Percentiles rank a stretch among this genome's conserved stretches.
phyloP scores from a whole-genome alignment of 768 basidiomycete species.

The Mycena pura region DNA sequence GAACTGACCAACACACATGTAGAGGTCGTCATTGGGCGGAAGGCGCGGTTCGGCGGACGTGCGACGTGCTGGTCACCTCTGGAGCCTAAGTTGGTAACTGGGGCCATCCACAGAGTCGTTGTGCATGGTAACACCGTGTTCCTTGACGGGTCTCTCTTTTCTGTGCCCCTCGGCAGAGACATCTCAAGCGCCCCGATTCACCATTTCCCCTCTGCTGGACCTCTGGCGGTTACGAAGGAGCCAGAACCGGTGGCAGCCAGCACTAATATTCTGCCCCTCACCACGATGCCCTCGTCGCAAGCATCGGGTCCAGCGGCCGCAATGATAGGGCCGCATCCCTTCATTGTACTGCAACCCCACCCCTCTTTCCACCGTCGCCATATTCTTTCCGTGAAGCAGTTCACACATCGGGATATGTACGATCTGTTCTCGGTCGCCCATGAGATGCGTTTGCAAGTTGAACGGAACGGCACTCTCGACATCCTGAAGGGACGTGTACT shows the following conservation, averaged over 20 bases:
- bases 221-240: conserved; percentile 36
- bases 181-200: conserved; percentile 67
- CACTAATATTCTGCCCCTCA: conserved; percentile 36
- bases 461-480: conserved; percentile 87
- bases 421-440: conserved; percentile 93
- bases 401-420: conserved; percentile 87
- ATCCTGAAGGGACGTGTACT: conserved; percentile 91
- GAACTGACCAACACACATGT: conserved; percentile 88
- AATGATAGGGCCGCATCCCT: conserved; percentile 46
- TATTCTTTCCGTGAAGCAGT: conserved; percentile 94
- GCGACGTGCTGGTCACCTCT: conserved; percentile 84
- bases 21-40: conserved; percentile 90
- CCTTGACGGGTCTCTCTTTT: conserved; percentile 81
- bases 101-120: conserved; percentile 88
- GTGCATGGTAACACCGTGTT: conserved; percentile 88
- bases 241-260: conserved; percentile 28
- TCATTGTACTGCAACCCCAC: too few relatives aligned
- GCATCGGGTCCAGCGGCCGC: conserved; percentile 4
- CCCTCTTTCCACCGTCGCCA: conserved; percentile 93
- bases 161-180: conserved; percentile 69
- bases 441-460: conserved; percentile 96
- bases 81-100: conserved; percentile 63
- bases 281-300: conserved; percentile 23
- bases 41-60: conserved; percentile 58
- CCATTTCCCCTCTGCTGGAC: conserved; percentile 39